Conservation (phyloP, 352 stramenopile species). For the Hyaloperonospora arabidopsidis region DNA sequence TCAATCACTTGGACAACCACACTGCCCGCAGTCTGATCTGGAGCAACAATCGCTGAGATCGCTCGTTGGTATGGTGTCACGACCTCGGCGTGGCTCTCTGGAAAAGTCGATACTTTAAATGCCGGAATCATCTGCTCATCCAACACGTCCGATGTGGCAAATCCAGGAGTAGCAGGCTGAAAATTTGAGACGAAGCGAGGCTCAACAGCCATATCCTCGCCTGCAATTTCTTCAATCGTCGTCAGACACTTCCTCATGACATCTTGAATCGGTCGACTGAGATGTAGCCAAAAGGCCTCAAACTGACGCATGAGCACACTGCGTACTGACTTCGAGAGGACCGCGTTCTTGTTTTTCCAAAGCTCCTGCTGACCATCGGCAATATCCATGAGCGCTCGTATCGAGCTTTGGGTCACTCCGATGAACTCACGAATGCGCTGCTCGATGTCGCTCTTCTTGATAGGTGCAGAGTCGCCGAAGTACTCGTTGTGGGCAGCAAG, state of each 20-base stretch:
- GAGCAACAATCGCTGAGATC: slow-evolving; percentile 25
- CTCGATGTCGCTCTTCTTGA: slow-evolving; percentile 55
- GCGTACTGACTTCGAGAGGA: slow-evolving; percentile 32
- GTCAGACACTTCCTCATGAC: slow-evolving; percentile 36
- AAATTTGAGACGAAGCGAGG: not conserved
- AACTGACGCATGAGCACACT: slow-evolving; percentile 36
- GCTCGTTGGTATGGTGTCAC: slow-evolving; percentile 26
- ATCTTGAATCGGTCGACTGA: slow-evolving; percentile 46
- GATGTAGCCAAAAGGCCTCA: slow-evolving; percentile 32
- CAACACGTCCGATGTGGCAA: slow-evolving; percentile 7
- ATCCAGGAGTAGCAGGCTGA: not conserved
- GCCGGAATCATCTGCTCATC: slow-evolving; percentile 22
- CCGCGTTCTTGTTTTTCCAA: slow-evolving; percentile 36
- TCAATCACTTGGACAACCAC: slow-evolving; percentile 1
- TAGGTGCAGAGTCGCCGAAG: slow-evolving; percentile 57
- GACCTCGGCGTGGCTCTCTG: slow-evolving; percentile 8
- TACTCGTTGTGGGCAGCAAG: slow-evolving; percentile 47
- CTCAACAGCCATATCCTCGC: slow-evolving; percentile 18
- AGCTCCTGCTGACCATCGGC: slow-evolving; percentile 40
- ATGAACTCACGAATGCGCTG: slow-evolving; percentile 58
- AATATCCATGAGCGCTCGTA: slow-evolving; percentile 50
- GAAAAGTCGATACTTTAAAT: slow-evolving; percentile 18
- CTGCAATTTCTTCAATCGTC: slow-evolving; percentile 20
- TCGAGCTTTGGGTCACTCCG: slow-evolving; percentile 41
- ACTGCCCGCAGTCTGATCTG: slow-evolving; percentile 1